These are phyloP conservation scores for Rhizophora mangle DNA, from an alignment of 345 rosid species.

Conservation along the genomic window DNA sequence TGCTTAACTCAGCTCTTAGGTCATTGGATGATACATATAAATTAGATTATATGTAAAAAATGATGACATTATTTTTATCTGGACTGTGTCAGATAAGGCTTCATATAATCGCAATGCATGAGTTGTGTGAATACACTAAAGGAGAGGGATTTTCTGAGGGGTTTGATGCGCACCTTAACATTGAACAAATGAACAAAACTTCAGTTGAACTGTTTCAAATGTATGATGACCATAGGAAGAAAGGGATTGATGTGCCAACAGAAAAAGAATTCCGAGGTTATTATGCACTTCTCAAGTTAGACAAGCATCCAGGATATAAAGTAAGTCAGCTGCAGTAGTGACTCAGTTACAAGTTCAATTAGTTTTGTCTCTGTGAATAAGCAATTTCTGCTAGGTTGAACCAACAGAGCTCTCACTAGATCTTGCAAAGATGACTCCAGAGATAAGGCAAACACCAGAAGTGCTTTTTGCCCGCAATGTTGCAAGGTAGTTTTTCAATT, in stretches of 20 bases:
- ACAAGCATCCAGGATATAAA: constrained; percentile 98
- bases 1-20: background rate
- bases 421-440: constrained; percentile 97
- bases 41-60: background rate
- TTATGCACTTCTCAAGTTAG: constrained; percentile 97
- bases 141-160: constrained; percentile 99
- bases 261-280: constrained; percentile 96
- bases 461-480: constrained; percentile 87
- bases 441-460: constrained; percentile 84
- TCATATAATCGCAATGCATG: constrained; percentile 95
- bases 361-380: constrained; percentile 15
- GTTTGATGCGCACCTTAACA: constrained; percentile 96
- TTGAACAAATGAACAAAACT: constrained; percentile 98
- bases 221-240: constrained; percentile 98
- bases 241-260: constrained; percentile 62
- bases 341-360: constrained; percentile 19
- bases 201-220: constrained; percentile 94
- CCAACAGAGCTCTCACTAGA: constrained; percentile 96
- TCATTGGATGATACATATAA: background rate
- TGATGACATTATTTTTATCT: constrained; percentile 15
- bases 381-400: constrained; percentile 66
- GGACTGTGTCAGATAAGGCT: constrained; percentile 74
- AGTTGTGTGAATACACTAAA: constrained; percentile 83
- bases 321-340: constrained; percentile 42
- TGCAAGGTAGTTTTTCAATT: constrained; percentile 61